Conservation (phyloP, 176 grass and related monocot species). For the Triticum dicoccoides region DNA sequence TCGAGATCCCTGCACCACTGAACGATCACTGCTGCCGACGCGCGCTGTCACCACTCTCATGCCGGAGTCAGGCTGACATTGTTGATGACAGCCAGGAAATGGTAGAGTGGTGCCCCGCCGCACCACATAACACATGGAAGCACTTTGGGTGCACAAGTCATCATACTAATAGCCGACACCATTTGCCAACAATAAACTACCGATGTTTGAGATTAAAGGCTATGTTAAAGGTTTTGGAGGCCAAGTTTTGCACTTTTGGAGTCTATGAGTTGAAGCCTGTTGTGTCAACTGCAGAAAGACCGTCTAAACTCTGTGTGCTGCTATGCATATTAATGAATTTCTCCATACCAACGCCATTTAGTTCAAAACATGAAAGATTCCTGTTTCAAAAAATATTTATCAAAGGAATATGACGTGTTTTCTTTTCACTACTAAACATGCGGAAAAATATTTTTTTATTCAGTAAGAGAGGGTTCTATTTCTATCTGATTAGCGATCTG, state of each 20-base stretch:
- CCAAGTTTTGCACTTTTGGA: not conserved
- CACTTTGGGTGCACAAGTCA: conserved; percentile 30
- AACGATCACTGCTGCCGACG: too few relatives aligned
- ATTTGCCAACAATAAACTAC: conserved; percentile 16
- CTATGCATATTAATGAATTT: not conserved
- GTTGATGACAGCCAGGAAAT: not conserved
- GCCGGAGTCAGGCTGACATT: too few relatives aligned
- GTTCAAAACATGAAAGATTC: not conserved
- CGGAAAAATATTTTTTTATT: too few relatives aligned
- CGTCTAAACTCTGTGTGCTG: not conserved
- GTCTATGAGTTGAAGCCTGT: not conserved
- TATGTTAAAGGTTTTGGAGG: not conserved
- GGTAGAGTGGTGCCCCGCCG: conserved; percentile 6
- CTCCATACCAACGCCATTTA: not conserved
- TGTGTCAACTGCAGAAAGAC: not conserved
- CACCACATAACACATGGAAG: not conserved
- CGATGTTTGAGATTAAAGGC: not conserved
- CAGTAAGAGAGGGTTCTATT: not conserved
- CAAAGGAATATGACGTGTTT: not conserved
- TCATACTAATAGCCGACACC: conserved; percentile 17
- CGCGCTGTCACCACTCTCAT: too few relatives aligned
- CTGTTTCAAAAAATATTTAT: not conserved
- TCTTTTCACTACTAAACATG: not conserved
- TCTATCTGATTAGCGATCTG: not conserved
- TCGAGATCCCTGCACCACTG: too few relatives aligned